Evolutionary conservation across 2,329 filamentous ascomycete species (phyloP), one percentile per base, ranked within the genome.

Genomic region (Fusarium oligoseptatum): DNA sequence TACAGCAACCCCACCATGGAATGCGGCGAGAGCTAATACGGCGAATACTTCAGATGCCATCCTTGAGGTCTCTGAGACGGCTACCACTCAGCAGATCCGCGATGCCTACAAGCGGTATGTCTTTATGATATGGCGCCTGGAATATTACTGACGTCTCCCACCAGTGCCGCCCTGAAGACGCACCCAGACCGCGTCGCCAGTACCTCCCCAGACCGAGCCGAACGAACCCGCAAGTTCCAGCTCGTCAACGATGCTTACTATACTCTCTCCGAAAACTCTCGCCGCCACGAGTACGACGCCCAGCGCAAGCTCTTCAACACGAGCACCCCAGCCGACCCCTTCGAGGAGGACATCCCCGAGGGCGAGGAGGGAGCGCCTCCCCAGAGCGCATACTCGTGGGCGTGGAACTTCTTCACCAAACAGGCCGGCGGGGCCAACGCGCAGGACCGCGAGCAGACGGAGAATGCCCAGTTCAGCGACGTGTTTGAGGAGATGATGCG

Each of bases 201-300:
- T 75, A 91, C 95, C 84, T 96, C 95, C 6, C 94, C 95, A 41
- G 95, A 98, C 77, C 94, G 96, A 73, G 83, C 91, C 24, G 84
- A 90, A 14, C 93, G 95, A 79, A 99, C 97, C 7, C 94, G 93
- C 80, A 92, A 92, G 81, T 98, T 98, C 86, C 95, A 98, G 83
- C 90, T 94, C 75, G 94, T 98, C 79, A 97, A 97, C 85, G 95
- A 97, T 80, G 95, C 95, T 72, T 98, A 97, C 87, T 97, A 94
- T 83, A 95, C 94, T 0, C 91, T 98, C 32, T 97, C 94, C 0
- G 95, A 98, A 81, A 81, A 92, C 10, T 84, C 87, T 0, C 91
- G 96, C 32, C 91, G 96, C 63, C 88, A 91, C 71, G 95, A 98
- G 69, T 98, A 98, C 85, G 96, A 98, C 80, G 87, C 90, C 63